Base-by-base conservation (phyloP, 2,329 filamentous ascomycete genomes). In the Malbranchea zuffiana region DNA sequence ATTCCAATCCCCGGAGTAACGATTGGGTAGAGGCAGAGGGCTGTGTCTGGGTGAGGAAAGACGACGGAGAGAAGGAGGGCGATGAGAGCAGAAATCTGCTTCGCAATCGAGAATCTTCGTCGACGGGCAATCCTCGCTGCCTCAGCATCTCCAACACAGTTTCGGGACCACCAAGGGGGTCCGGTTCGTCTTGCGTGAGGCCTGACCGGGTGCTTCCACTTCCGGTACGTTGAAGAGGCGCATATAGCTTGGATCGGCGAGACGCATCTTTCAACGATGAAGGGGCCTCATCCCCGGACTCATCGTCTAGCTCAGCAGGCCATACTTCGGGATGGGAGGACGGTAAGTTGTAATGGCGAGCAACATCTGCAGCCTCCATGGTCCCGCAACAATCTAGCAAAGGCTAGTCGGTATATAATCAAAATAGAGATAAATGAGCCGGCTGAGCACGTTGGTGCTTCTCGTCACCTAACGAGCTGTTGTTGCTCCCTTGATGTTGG, bases 51-150 rank as follows among this genome's bases (percentile, higher is more conserved):
- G 88, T 90, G 8, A 98, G 72, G 59, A 95, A 98, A 5, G 94
- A 67, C 3, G 83, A 77, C 2, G 90, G 90, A 1, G 86, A 93
- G 65, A 98, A 98, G 34, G 83, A 87, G 8, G 88, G 96, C 11
- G 88, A 96, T 7, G 87, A 95, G 15, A 98, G 74, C 39, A 98
- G 74, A 61, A 96, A 98, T 45, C 86, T 83, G 55, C 94, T 95
- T 40, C 85, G 76, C 49, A 92, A 61, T 50, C 78, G 75, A 37
- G 74, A 62, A 53, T 96, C 86, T 50, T 95, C 85, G 54, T 95
- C 84, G 10, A 95, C 71, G 0, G 81, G 77, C 27, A 95, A 59
- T 2, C 86, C 86, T 44, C 81, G 68, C 46, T 80, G 73, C 53
- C 80, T 79, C 50, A 98, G 63, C 24, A 84, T 75, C 49, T 79